These are phyloP conservation scores for Plectosphaerella sp. DNA, from an alignment of 2,329 filamentous ascomycete genomes.

Conservation along the genomic window DNA sequence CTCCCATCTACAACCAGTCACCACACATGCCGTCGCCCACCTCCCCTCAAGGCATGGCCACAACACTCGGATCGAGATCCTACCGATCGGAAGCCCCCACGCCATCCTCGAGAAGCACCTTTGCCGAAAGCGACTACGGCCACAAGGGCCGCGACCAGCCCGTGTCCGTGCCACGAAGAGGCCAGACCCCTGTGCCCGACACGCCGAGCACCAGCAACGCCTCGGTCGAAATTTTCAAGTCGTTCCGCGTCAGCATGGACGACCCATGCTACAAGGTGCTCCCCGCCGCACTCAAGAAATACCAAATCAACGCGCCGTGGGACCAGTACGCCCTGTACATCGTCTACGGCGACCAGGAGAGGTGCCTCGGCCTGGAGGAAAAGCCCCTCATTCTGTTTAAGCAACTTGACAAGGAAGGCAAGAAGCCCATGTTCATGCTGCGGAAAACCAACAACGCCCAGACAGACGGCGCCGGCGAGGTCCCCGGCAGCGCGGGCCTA, in stretches of 20 bases:
- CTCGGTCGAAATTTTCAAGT: slow-evolving; percentile 96
- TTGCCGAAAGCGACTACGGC: slow-evolving; percentile 27
- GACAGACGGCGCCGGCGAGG: slow-evolving; percentile 37
- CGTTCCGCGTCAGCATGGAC: slow-evolving; percentile 95
- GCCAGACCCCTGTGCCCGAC: slow-evolving; percentile 59
- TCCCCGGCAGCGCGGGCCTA: slow-evolving; percentile 50
- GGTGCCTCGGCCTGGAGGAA: slow-evolving; percentile 86
- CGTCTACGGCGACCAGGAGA: slow-evolving; percentile 97
- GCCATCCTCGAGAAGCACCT: slow-evolving; percentile 48
- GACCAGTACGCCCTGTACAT: slow-evolving; percentile 97
- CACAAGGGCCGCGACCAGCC: slow-evolving; percentile 28
- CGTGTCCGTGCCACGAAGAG: slow-evolving; percentile 44
- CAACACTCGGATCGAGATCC: slow-evolving; percentile 57
- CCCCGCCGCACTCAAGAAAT: slow-evolving; percentile 92
- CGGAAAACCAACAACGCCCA: slow-evolving; percentile 58
- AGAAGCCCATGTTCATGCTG: slow-evolving; percentile 99
- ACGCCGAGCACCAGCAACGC: slow-evolving; percentile 52
- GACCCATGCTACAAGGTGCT: slow-evolving; percentile 97
- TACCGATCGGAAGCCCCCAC: slow-evolving; percentile 55
- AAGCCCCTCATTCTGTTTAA: slow-evolving; percentile 96
- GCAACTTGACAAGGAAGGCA: slow-evolving; percentile 91
- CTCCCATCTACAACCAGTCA: slow-evolving; percentile 52
- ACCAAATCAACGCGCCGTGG: slow-evolving; percentile 97
- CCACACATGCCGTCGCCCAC: slow-evolving; percentile 68
- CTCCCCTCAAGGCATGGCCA: slow-evolving; percentile 54